Base-by-base conservation (phyloP, 768 basidiomycete species). In the Myochromella boudieri region DNA sequence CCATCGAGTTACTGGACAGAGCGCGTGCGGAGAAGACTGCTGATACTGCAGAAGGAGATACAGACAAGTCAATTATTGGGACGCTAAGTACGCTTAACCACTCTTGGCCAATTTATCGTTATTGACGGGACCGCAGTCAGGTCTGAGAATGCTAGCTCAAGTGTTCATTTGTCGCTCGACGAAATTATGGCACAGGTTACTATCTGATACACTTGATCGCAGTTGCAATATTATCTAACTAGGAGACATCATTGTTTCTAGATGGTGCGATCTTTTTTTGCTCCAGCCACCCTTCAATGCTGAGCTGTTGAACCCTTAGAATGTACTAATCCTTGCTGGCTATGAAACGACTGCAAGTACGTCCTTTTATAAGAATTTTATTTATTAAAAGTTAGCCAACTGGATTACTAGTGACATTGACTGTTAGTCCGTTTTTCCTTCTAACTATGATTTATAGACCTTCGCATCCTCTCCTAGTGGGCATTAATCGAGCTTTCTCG, bases 281-380 rank as follows among this genome's bases (percentile, higher is more conserved):
- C 4, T 31, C 20, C 24, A 29, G 6, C 27, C 3, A 15, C 12
- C 15, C 17, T 22, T 10, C 15, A 18, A 36, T 29, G 8, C 22
- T 48, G 37, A 40, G 6, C 12, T 10, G 24, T 8, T 33, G n/a
- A n/a, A n/a, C n/a, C 27, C 15, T 1, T 20, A 57, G 56, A 55
- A 60, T 18, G 29, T 57, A 4, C 46, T 60, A 5, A 44, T 60
- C 20, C 2, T 58, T 11, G 58, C 58, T 24, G 59, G 59, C 22
- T 60, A 72, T 44, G 69, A 72, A 51, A 70, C 68, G 2, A 70
- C 70, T 1, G 70, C 71, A 1, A 64, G 70, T 67, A 49, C 33
- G 63, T 37, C 20, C 12, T n/a, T n/a, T n/a, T n/a, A n/a, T n/a
- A n/a, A n/a, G n/a, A 29, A 14, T 14, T 29, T 14, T 29, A 29